phyloP scores from a whole-genome alignment of 257 asterid genomes.

The Primulina eburnea region DNA sequence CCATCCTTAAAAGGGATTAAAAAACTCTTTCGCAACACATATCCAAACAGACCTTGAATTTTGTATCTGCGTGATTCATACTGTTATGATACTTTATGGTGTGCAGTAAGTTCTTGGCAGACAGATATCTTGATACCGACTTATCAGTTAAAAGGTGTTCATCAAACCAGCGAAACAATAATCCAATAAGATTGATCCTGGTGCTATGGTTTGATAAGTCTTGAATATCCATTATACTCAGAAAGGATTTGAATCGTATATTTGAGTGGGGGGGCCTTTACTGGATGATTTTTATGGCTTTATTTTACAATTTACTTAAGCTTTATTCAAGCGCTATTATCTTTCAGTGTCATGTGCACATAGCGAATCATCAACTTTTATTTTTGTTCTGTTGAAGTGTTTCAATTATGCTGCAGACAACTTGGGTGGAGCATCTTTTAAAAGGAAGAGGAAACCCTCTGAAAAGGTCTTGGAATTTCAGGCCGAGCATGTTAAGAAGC shows the following conservation, averaged over 20 bases:
- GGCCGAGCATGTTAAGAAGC: slow-evolving; percentile 51
- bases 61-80: background rate
- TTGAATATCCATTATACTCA: background rate
- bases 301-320: background rate
- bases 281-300: slow-evolving; percentile 6
- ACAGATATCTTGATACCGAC: background rate
- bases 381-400: slow-evolving; percentile 30
- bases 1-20: background rate
- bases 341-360: background rate
- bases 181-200: background rate
- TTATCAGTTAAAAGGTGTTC: background rate
- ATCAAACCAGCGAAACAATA: background rate
- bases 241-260: slow-evolving; percentile 5
- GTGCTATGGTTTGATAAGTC: background rate
- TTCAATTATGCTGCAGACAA: slow-evolving; percentile 66
- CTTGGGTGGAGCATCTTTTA: slow-evolving; percentile 50
- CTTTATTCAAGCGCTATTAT: background rate
- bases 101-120: background rate
- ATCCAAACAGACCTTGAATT: background rate
- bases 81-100: background rate
- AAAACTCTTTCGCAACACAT: background rate
- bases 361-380: background rate
- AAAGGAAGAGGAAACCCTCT: slow-evolving; percentile 65
- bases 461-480: slow-evolving; percentile 63
- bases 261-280: background rate